Conservation (phyloP, 805 yeast species). For the Candida xiaguanensis region DNA sequence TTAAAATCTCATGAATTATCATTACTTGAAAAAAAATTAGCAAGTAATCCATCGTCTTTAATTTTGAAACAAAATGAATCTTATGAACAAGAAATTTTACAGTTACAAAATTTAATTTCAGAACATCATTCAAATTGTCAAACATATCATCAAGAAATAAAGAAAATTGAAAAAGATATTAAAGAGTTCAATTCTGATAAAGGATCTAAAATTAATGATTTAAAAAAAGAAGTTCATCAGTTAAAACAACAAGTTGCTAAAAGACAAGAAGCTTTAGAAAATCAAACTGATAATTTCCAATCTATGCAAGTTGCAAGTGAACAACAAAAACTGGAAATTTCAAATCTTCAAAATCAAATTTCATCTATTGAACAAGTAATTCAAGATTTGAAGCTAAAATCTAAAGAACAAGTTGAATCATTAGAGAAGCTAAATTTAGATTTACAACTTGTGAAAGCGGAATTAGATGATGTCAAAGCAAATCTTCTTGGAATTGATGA, state of each 20-base stretch:
- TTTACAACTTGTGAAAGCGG: slow-evolving; percentile 19
- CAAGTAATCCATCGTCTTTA: slow-evolving; percentile 52
- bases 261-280: slow-evolving; percentile 41
- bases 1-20: slow-evolving; percentile 57
- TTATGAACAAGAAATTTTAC: slow-evolving; percentile 43
- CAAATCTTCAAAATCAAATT: slow-evolving; percentile 40
- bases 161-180: slow-evolving; percentile 67
- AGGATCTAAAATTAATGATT: slow-evolving; percentile 69
- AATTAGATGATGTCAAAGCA: slow-evolving; percentile 53
- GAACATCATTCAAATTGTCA: slow-evolving; percentile 29
- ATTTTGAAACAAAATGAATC: slow-evolving; percentile 49
- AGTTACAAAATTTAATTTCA: slow-evolving; percentile 35
- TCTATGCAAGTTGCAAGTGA: slow-evolving; percentile 66
- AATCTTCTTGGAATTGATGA: slow-evolving; percentile 67
- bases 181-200: slow-evolving; percentile 77
- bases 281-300: slow-evolving; percentile 54
- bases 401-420: slow-evolving; percentile 5
- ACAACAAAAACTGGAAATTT: slow-evolving; percentile 57
- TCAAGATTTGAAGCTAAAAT: slow-evolving; percentile 19
- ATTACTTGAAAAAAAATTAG: slow-evolving; percentile 51
- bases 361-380: slow-evolving; percentile 30
- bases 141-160: slow-evolving; percentile 42
- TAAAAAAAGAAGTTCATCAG: slow-evolving; percentile 48
- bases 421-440: slow-evolving; percentile 17
- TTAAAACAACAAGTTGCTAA: slow-evolving; percentile 31